Base-by-base conservation (phyloP, 176 grass and related monocot species). In the Zea mays region DNA sequence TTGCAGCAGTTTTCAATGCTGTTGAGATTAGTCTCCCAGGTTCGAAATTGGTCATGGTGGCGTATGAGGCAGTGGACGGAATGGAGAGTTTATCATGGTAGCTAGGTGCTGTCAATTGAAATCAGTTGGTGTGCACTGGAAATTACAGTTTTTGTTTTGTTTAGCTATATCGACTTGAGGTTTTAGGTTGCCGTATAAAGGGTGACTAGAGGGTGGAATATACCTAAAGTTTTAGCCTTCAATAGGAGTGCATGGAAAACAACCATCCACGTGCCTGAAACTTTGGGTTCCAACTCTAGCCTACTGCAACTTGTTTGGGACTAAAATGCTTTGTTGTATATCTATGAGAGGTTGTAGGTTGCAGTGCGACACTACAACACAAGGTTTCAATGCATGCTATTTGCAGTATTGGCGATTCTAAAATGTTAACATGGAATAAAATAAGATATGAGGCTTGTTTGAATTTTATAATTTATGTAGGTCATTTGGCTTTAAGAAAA, bases 1-100 rank as follows among this genome's bases (percentile, higher is more conserved):
- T 27, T 27, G 27, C 27, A 27, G 27, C 27, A 27, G 27, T 27
- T 27, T 27, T 27, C 1, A 27, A 27, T 27, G 12, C 3, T 71
- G 10, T 41, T 76, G 33, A 41, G 4, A 8, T 70, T 65, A 72
- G 9, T 83, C 12, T 83, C 20, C 11, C 60, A 78, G 72, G 62
- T 84, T 62, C 63, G 84, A 88, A 55, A 83, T 79, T 84, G 96
- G 88, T 65, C 91, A 86, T 70, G 73, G 74, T 47, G 76, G 46
- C 5, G 12, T 20, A 17, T 79, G 81, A 17, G 14, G 27, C 27
- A 27, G 27, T 27, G 27, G 27, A 27, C 27, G 8, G 4, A 17
- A 42, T 42, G 64, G 37, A 68, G 65, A 69, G 49, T 69, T 27
- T 51, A 27, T 27, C 27, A 27, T 27, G 27, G 27, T 27, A 27